Evolutionary conservation across 148 eudicot species (phyloP).

Genomic region (Cornus controversa): DNA sequence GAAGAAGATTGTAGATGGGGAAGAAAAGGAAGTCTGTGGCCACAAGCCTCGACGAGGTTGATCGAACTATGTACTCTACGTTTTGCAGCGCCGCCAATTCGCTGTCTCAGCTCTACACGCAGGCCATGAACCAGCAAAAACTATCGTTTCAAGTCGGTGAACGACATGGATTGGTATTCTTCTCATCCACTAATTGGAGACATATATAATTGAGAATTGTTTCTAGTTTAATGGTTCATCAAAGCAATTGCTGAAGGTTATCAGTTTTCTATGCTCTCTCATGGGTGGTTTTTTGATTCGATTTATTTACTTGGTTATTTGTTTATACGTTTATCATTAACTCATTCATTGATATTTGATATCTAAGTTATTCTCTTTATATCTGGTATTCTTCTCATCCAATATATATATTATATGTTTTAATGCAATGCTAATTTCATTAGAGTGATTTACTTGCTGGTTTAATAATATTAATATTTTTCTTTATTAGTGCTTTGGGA

Average conservation of each 20-base stretch:
- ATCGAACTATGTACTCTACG: constrained; percentile 65
- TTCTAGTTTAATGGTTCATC: too few relatives aligned
- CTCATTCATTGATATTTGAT: too few relatives aligned
- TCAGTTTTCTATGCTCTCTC: too few relatives aligned
- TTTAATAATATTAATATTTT: too few relatives aligned
- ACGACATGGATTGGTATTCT: constrained; percentile 50
- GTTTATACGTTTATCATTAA: not conserved
- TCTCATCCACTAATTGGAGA: not conserved
- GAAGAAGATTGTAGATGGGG: constrained; percentile 34
- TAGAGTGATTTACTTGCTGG: not conserved
- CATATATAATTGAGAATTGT: too few relatives aligned
- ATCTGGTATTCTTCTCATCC: too few relatives aligned
- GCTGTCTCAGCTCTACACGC: constrained; percentile 65
- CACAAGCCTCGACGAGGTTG: constrained; percentile 67
- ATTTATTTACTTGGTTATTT: too few relatives aligned
- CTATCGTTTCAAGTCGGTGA: constrained; percentile 68
- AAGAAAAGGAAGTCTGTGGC: constrained; percentile 69
- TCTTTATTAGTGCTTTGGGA: too few relatives aligned
- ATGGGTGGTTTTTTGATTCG: not conserved
- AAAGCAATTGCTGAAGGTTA: too few relatives aligned
- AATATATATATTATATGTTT: not conserved
- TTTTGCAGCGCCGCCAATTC: constrained; percentile 66
- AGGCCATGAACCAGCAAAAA: constrained; percentile 64
- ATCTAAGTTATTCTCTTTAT: too few relatives aligned
- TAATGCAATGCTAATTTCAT: not conserved